Conservation (phyloP, 192 early-diverging fungal genomes). For the Gryganskiella cystojenkinii region DNA sequence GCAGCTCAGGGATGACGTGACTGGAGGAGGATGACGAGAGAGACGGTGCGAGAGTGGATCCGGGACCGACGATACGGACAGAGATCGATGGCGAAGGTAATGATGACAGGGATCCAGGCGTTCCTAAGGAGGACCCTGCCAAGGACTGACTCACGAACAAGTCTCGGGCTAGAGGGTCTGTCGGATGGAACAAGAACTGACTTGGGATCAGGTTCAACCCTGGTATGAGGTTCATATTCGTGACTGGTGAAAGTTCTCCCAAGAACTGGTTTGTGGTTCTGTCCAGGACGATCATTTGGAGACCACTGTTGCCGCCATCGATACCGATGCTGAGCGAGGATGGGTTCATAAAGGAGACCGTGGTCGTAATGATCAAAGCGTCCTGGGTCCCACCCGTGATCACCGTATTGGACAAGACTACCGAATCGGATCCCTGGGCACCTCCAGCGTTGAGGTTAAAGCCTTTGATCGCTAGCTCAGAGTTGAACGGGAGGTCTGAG, state of each 20-base stretch:
- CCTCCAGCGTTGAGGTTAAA: slow-evolving; percentile 56
- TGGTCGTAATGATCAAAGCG: slow-evolving; percentile 45
- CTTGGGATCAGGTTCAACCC: slow-evolving; percentile 48
- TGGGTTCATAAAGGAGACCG: slow-evolving; percentile 50
- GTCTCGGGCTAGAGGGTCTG: slow-evolving; percentile 31
- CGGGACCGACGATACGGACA: no score
- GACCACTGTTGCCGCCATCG: no score
- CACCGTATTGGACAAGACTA: slow-evolving; percentile 55
- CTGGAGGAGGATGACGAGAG: neutral
- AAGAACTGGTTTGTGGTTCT: slow-evolving; percentile 41
- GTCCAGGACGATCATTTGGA: slow-evolving; percentile 51
- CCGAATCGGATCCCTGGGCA: no score
- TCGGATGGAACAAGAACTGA: slow-evolving; percentile 52
- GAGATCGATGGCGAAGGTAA: no score
- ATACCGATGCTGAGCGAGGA: slow-evolving; percentile 49
- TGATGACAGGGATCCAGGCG: no score
- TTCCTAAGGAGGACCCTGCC: neutral
- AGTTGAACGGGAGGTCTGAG: slow-evolving; percentile 58
- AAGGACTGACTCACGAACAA: slow-evolving; percentile 57
- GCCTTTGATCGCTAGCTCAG: slow-evolving; percentile 55
- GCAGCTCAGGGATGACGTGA: slow-evolving; percentile 1
- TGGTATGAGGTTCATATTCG: slow-evolving; percentile 50
- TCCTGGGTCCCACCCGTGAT: slow-evolving; percentile 57
- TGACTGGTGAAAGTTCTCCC: slow-evolving; percentile 38
- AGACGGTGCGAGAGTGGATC: neutral